phyloP scores from a whole-genome alignment of 306 rosid genomes.

The Aeschynomene evenia region DNA sequence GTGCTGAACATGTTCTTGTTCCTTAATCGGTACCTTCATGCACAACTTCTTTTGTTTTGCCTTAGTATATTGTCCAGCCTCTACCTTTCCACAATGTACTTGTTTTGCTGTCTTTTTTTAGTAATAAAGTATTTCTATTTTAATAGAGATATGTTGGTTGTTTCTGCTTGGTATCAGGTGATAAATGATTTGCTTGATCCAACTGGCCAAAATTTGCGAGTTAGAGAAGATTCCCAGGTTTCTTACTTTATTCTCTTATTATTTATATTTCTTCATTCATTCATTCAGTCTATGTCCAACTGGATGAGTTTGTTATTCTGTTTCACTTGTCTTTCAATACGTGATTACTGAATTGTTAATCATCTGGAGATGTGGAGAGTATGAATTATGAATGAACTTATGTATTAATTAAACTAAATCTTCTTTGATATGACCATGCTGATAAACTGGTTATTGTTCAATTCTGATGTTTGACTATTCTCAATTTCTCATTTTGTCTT shows the following conservation, averaged over 20 bases:
- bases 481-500: not conserved
- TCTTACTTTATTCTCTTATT: conserved; percentile 18
- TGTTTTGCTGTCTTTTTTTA: not conserved
- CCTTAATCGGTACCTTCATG: not conserved
- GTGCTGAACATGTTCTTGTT: not conserved
- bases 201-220: conserved; percentile 97
- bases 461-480: not conserved
- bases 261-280: not conserved
- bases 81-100: not conserved
- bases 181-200: conserved; percentile 99
- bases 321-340: conserved; percentile 8
- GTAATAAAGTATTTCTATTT: not conserved
- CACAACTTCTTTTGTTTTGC: not conserved
- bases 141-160: conserved; percentile 21
- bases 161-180: conserved; percentile 69
- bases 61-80: not conserved
- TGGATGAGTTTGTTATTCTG: not conserved
- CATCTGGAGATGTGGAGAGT: conserved; percentile 18
- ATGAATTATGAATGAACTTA: not conserved
- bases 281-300: conserved; percentile 10
- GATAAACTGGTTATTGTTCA: conserved; percentile 10
- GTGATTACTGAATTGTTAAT: not conserved
- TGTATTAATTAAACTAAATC: not conserved
- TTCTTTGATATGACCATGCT: conserved; percentile 3
- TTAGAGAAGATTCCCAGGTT: conserved; percentile 99